Evolutionary conservation across 1,284 basidiomycete genomes (phyloP).

Genomic region (Fomitopsis palustris): DNA sequence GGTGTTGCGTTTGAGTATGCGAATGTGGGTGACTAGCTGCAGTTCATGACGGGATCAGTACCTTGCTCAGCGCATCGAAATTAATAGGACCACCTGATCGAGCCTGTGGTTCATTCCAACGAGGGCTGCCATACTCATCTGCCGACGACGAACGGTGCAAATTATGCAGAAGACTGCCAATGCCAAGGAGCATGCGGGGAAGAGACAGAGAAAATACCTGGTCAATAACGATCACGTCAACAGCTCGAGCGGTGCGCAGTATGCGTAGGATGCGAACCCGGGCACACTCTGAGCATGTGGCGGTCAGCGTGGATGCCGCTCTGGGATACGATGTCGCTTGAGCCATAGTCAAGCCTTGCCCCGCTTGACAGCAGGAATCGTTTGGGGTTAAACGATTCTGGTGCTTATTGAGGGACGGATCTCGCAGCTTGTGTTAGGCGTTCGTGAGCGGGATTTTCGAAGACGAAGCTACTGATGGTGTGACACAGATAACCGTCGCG

Average conservation of each 20-base stretch:
- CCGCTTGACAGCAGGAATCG: constrained; percentile 20
- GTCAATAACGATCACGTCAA: too few species aligned
- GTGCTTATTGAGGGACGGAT: constrained; percentile 26
- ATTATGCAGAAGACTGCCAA: constrained; percentile 29
- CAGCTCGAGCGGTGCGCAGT: neutral
- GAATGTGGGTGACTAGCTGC: constrained; percentile 28
- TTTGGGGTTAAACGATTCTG: constrained; percentile 27
- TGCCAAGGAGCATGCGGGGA: constrained; percentile 24
- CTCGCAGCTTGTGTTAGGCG: constrained; percentile 29
- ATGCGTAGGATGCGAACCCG: constrained; percentile 4
- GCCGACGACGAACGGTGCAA: constrained; percentile 20
- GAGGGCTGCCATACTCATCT: constrained; percentile 18
- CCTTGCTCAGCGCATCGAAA: neutral
- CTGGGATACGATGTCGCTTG: constrained; percentile 19
- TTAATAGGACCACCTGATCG: constrained; percentile 17
- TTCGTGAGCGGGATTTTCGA: too few species aligned
- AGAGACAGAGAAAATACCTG: too few species aligned
- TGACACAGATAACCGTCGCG: too few species aligned
- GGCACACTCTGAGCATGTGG: constrained; percentile 14
- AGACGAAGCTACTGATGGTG: too few species aligned
- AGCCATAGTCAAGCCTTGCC: constrained; percentile 18
- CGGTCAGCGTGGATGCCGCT: neutral
- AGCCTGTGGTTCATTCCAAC: constrained; percentile 18
- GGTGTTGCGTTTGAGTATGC: constrained; percentile 27
- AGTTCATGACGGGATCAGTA: neutral